These are phyloP conservation scores for Nemania bipapillata DNA, from an alignment of 2,329 filamentous ascomycete genomes.

Conservation along the genomic window DNA sequence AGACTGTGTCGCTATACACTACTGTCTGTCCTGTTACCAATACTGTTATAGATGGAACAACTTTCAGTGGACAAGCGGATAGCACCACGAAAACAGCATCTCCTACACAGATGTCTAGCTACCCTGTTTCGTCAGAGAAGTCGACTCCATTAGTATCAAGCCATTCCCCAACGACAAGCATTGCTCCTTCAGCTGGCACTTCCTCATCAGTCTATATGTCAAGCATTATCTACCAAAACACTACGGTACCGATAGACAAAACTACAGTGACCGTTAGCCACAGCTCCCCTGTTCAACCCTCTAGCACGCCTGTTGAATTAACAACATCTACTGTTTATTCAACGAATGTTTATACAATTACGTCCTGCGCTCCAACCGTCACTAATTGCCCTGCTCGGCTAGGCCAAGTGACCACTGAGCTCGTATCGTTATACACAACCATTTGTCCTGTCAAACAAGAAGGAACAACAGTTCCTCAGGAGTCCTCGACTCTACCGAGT, in stretches of 20 bases:
- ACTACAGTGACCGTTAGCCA: conserved; percentile 18
- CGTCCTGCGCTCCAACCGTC: conserved; percentile 45
- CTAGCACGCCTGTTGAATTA: conserved; percentile 29
- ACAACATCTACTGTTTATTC: conserved; percentile 49
- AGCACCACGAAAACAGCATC: conserved; percentile 22
- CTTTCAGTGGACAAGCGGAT: conserved; percentile 39
- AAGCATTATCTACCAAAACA: conserved; percentile 36
- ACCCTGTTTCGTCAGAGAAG: conserved; percentile 8
- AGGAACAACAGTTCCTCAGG: conserved; percentile 27
- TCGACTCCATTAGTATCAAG: conserved; percentile 2
- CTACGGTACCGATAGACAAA: conserved; percentile 27
- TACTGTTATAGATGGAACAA: conserved; percentile 48
- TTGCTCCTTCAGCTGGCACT: conserved; percentile 29
- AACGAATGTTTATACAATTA: conserved; percentile 48
- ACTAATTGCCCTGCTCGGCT: conserved; percentile 45
- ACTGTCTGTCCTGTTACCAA: conserved; percentile 50
- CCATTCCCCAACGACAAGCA: conserved; percentile 5
- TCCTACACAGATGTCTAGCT: conserved; percentile 8
- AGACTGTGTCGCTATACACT: conserved; percentile 48
- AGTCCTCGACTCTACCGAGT: conserved; percentile 33
- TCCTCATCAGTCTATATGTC: conserved; percentile 38
- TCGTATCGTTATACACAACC: conserved; percentile 49
- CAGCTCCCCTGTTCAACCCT: conserved; percentile 9
- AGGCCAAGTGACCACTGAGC: conserved; percentile 48
- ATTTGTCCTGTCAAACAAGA: conserved; percentile 45